Evolutionary conservation across 345 rosid species (phyloP), one percentile per base, ranked within the genome.

Genomic region (Cardamine chenopodiifolia): DNA sequence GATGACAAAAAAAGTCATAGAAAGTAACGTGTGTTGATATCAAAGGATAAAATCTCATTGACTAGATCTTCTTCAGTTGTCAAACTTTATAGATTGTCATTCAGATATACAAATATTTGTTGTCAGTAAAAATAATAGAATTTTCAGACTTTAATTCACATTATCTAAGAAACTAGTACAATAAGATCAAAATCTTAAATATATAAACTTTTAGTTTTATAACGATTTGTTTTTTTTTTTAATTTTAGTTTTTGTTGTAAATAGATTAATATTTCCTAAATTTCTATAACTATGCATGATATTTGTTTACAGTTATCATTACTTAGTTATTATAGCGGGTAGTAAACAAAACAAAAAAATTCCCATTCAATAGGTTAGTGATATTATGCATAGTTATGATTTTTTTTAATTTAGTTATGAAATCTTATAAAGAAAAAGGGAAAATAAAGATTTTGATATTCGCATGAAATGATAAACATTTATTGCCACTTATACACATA

Each of bases 1-100:
- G 74, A 62, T 76, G 79, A 76, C 70, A 52, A 53, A 32, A 32
- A 44, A 45, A 65, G 77, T 64, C 20, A 50, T 12, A 25, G 64
- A 75, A 68, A 60, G 79, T 76, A 76, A 76, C 62, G 74, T 69
- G 79, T 69, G n/a, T n/a, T n/a, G n/a, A n/a, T n/a, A n/a, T n/a
- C n/a, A 50, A 19, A 4, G 59, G 68, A 61, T 34, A 69, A 76
- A 69, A 61, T 76, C 70, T 54, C 65, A 13, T 62, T 44, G 29
- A 20, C 23, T 31, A 62, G 59, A 75, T 75, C 18, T 68, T 60
- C 68, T 59, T 42, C 12, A 28, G 8, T 67, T 67, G 67, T 75
- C 68, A 67, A 75, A 74, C 66, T 65, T 17, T 35, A 35, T 58
- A 68, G 73, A 66, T 19, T 48, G 53, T 39, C 55, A 20, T 19